Percentiles rank a stretch among this genome's conserved stretches.
These are phyloP conservation scores for Hordeum vulgare DNA, from an alignment of 176 grass and related monocot species.

Conservation along the genomic window MorexV3_pseudomolecules_assembly NC_058520.1:457651654-457652153, in stretches of 20 bases:
- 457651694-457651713: slow-evolving; percentile 11
- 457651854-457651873: too few species aligned
- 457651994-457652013: too few species aligned
- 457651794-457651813: neutral
- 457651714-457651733: neutral
- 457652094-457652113: too few species aligned
- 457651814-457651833: neutral
- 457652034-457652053: too few species aligned
- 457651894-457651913: neutral
- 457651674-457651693: neutral
- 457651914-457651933: neutral
- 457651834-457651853: neutral
- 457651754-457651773: slow-evolving; percentile 28
- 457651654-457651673: neutral
- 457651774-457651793: neutral
- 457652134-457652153: too few species aligned
- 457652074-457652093: too few species aligned
- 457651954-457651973: neutral
- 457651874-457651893: too few species aligned
- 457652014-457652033: too few species aligned
- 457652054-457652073: too few species aligned
- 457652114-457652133: too few species aligned
- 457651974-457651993: neutral
- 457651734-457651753: neutral
- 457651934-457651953: neutral